Evolutionary conservation across 352 stramenopile genomes (phyloP).

Genomic region (Globisporangium camurandrum): DNA sequence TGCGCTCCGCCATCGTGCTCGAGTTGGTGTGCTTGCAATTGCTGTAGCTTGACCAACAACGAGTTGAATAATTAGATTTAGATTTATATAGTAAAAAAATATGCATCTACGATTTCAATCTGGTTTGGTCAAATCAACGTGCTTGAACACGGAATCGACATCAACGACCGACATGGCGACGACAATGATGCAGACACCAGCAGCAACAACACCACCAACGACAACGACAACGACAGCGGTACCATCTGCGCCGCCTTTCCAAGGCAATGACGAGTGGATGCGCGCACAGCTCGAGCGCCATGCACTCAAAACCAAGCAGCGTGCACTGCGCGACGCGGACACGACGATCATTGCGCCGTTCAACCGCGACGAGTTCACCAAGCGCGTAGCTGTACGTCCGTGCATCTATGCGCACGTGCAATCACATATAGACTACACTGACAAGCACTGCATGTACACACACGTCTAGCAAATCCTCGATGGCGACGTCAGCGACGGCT

Average conservation of each 20-base stretch:
- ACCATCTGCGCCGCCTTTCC: conserved; percentile 16
- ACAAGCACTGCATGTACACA: not conserved
- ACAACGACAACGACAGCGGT: not conserved
- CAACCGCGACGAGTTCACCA: conserved; percentile 47
- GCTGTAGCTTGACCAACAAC: too few species aligned
- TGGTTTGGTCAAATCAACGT: too few species aligned
- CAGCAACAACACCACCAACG: not conserved
- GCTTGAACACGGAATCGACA: too few species aligned
- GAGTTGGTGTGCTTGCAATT: not conserved
- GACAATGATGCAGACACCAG: too few species aligned
- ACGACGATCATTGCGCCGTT: conserved; percentile 38
- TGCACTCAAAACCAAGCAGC: conserved; percentile 28
- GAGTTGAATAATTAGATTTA: too few species aligned
- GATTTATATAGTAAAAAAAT: too few species aligned
- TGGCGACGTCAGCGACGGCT: conserved; percentile 64
- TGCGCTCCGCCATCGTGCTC: conserved; percentile 52
- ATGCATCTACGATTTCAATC: too few species aligned
- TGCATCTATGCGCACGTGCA: not conserved
- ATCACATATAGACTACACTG: not conserved
- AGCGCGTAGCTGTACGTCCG: conserved; percentile 27
- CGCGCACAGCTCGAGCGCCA: conserved; percentile 25
- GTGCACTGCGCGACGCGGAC: conserved; percentile 21
- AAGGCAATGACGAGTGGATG: conserved; percentile 54
- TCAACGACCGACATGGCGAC: too few species aligned
- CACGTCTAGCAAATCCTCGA: conserved; percentile 39